Evolutionary conservation across 441 rosid genomes (phyloP).

Genomic region (Corymbia citriodora): DNA sequence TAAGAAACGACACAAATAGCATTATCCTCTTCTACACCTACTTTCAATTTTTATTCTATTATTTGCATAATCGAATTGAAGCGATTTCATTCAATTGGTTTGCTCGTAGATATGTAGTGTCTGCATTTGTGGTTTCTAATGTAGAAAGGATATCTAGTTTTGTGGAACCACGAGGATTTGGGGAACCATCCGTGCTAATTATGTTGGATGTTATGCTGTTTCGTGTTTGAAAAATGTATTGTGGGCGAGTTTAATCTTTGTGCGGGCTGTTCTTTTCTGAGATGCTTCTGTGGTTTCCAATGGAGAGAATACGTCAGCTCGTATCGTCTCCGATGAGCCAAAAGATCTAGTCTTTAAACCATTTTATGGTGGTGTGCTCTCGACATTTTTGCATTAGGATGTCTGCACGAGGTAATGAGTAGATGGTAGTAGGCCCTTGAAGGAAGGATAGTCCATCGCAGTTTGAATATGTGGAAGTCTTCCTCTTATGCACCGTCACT

Average conservation of each 20-base stretch:
- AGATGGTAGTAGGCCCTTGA: neutral
- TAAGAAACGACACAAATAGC: slow-evolving; percentile 20
- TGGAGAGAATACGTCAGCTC: neutral
- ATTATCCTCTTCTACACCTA: neutral
- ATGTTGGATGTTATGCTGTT: neutral
- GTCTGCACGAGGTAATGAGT: neutral
- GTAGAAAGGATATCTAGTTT: neutral
- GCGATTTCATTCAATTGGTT: neutral
- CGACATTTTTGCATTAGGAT: neutral
- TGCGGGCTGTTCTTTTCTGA: neutral
- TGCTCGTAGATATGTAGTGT: neutral
- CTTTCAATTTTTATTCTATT: neutral
- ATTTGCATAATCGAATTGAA: neutral
- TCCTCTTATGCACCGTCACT: neutral
- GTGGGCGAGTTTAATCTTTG: neutral
- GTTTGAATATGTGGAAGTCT: neutral
- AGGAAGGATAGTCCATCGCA: neutral
- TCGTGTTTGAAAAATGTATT: neutral
- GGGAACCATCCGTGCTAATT: neutral
- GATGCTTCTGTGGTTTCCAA: neutral
- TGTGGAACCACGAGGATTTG: neutral
- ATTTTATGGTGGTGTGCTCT: neutral
- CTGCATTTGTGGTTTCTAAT: neutral
- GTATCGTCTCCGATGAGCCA: neutral
- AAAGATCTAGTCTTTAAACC: neutral